Evolutionary conservation across 1,284 basidiomycete species (phyloP).

Genomic region (Kwoniella shivajii): DNA sequence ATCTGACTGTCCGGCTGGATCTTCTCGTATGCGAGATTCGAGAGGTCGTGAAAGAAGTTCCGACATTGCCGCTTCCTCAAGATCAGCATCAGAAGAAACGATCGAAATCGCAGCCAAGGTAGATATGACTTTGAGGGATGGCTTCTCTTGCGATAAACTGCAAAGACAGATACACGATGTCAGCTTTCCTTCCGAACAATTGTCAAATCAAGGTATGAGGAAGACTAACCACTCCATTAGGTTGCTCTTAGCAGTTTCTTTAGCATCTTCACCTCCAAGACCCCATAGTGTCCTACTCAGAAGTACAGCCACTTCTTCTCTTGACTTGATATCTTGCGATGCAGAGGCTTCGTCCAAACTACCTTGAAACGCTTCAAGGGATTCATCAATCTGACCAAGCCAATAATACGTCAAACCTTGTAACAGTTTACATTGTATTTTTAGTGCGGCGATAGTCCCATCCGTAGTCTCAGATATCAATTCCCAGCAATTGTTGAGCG

Average conservation of each 20-base stretch:
- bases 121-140: conserved; percentile 70
- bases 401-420: conserved; percentile 72
- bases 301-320: conserved; percentile 72
- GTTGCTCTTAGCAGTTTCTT: conserved; percentile 74
- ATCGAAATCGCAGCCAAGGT: conserved; percentile 84
- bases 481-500: conserved; percentile 72
- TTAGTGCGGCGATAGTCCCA: conserved; percentile 53
- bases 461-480: conserved; percentile 63
- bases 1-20: conserved; percentile 35
- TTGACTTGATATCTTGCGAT: conserved; percentile 53
- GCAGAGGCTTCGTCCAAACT: conserved; percentile 60
- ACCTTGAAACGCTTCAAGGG: conserved; percentile 67
- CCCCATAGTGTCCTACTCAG: conserved; percentile 81
- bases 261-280: conserved; percentile 70
- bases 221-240: conserved; percentile 77
- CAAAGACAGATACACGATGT: conserved; percentile 53
- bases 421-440: conserved; percentile 70
- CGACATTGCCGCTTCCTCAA: conserved; percentile 82
- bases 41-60: conserved; percentile 63
- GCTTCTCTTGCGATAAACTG: conserved; percentile 65
- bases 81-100: conserved; percentile 71
- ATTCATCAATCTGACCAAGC: conserved; percentile 64
- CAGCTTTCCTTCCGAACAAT: neutral
- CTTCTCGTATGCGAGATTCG: conserved; percentile 24
- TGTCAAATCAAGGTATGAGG: no score